phyloP scores from a whole-genome alignment of 805 yeast genomes.

The Pichia deserticola region DNA sequence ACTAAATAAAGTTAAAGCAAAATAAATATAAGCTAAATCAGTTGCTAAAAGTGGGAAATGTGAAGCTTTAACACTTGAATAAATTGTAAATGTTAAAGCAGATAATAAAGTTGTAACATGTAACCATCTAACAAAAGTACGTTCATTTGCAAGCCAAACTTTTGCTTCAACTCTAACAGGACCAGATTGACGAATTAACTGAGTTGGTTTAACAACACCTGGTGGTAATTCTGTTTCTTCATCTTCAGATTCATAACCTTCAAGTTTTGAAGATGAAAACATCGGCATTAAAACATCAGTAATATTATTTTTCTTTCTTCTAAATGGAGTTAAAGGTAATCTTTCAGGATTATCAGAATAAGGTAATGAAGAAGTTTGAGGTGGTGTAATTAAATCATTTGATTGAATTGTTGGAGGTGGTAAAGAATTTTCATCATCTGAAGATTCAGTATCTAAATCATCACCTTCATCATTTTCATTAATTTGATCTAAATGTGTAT shows the following conservation, averaged over 20 bases:
- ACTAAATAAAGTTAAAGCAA: constrained; percentile 71
- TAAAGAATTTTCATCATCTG: constrained; percentile 48
- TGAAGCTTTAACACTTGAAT: constrained; percentile 64
- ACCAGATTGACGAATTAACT: constrained; percentile 78
- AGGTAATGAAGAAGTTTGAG: not conserved
- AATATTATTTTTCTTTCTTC: constrained; percentile 17
- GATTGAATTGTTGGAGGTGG: constrained; percentile 11
- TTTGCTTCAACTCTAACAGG: constrained; percentile 94
- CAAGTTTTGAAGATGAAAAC: constrained; percentile 27
- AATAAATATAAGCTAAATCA: constrained; percentile 68
- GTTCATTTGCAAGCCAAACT: constrained; percentile 97
- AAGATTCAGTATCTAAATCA: constrained; percentile 40
- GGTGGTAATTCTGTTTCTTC: constrained; percentile 81
- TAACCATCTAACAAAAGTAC: constrained; percentile 94
- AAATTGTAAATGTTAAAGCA: constrained; percentile 72
- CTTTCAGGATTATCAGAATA: constrained; percentile 2
- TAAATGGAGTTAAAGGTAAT: constrained; percentile 4
- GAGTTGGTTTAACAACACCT: constrained; percentile 79
- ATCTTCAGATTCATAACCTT: constrained; percentile 66
- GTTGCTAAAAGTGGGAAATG: constrained; percentile 59
- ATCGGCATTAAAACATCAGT: constrained; percentile 25
- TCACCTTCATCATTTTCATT: constrained; percentile 27
- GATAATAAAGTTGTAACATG: constrained; percentile 81
- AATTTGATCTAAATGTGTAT: constrained; percentile 27
- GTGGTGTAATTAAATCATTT: not conserved